Base-by-base conservation (phyloP, 208 protist species). In the Trypanosoma grayi region DNA sequence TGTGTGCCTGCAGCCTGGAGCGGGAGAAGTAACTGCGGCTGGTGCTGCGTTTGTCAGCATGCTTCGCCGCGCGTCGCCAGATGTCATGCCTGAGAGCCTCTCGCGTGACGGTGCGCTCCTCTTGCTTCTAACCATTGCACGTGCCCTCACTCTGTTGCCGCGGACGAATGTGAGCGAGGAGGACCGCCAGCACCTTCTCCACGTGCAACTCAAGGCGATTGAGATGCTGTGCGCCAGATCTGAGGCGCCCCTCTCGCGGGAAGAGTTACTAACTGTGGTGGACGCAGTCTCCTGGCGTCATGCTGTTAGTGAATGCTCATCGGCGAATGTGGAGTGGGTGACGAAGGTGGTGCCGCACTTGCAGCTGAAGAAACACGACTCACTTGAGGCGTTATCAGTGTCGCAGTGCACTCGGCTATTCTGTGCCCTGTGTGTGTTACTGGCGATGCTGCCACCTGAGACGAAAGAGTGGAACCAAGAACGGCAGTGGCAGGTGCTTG, bases 231-330 rank as follows among this genome's bases (percentile, higher is more conserved):
- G 30, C 53, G 20, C 13, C 16, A 39, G 36, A 34, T 48, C 34
- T 22, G 34, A 16, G 13, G 28, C 30, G 25, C 18, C 60, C n/a
- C n/a, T 45, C n/a, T 45, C 27, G 18, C 16, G 41, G 31, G 63
- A 69, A 37, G 56, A 63, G 25, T 3, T 52, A n/a, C 16, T 64
- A 44, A 41, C 39, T 20, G 20, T 58, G 8, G 40, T 41, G 11
- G 57, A 71, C 25, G 57, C 65, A 7, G 27, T 71, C 31, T 71
- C 57, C 30, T 71, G 65, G 65, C 57, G 65, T 24, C 33, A 58
- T 39, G 41, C 50, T 16, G 65, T 22, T 14, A 41, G 46, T 16
- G 47, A 6, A 30, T 14, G 10, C 18, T 18, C 16, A 30, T 11
- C 33, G 2, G 30, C 2, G 16, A 22, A 33, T 55, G 28, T 1